Conservation (phyloP, 2,329 filamentous ascomycete species). For the Curvularia sp. region DNA sequence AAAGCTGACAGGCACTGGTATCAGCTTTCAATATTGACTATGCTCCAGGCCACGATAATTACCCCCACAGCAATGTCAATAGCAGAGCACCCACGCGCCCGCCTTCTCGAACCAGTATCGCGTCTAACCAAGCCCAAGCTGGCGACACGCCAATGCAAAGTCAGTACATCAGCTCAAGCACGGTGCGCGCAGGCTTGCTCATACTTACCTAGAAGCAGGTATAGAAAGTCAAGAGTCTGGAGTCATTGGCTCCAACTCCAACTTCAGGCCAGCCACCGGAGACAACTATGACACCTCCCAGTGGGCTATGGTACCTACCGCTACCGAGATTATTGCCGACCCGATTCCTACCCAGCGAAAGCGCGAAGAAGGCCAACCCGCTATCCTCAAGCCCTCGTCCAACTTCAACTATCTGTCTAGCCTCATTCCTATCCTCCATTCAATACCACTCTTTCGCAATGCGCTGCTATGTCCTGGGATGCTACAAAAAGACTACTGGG, state of each 20-base stretch:
- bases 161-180: constrained; percentile 25
- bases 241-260: constrained; percentile 53
- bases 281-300: constrained; percentile 61
- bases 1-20: constrained; percentile 25
- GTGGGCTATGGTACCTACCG: constrained; percentile 64
- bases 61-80: constrained; percentile 41
- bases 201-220: constrained; percentile 36
- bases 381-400: constrained; percentile 64
- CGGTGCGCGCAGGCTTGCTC: neutral
- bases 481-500: constrained; percentile 60
- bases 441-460: constrained; percentile 66
- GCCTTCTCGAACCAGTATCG: constrained; percentile 44
- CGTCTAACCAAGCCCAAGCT: constrained; percentile 40
- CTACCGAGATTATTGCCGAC: constrained; percentile 61
- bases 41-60: constrained; percentile 40
- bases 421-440: constrained; percentile 67
- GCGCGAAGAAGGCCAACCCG: constrained; percentile 59
- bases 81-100: constrained; percentile 49
- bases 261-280: constrained; percentile 64
- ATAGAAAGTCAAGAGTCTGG: constrained; percentile 62
- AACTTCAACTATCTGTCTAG: constrained; percentile 63
- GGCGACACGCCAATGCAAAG: constrained; percentile 46
- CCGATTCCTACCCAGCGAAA: constrained; percentile 58
- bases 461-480: constrained; percentile 60
- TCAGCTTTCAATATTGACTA: constrained; percentile 49